Base-by-base conservation (phyloP, 305 asterid genomes). In the Fraxinus paxiana region DNA sequence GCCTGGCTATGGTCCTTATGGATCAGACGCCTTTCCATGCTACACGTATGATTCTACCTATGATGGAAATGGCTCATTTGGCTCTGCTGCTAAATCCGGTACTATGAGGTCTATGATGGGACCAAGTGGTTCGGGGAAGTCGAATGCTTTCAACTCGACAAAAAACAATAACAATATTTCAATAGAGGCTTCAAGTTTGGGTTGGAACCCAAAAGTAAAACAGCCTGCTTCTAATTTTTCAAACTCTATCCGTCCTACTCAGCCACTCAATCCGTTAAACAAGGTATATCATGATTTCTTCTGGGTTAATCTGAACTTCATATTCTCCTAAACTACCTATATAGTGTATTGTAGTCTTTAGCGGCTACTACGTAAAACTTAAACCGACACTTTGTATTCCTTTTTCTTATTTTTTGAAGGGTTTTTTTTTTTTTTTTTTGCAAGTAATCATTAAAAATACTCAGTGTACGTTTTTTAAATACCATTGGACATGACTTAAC, bases 1-100 rank as follows among this genome's bases (percentile, higher is more conserved):
- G 85, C 97, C 97, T 59, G 86, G 92, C 77, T 88, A 88, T 79
- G 88, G 87, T 85, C 90, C 93, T 35, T 93, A 85, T 84, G 92
- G 88, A 74, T 85, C 92, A 33, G 95, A 91, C 15, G 76, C 91
- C 75, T 83, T 87, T 83, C 91, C 92, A 18, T 83, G 85, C 77
- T 83, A 90, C 70, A 65, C 90, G 59, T 87, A 89, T 82, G 91
- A 87, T 76, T 75, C 86, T 2, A 70, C 86, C 30, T 88, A 82
- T 83, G 81, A 84, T 77, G 89, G 91, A 81, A 91, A 87, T 80
- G 88, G 87, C 31, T 77, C 84, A 9, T 79, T 79, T 54, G 81
- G 73, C 56, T 59, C 74, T 73, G 78, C 83, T 77, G 71, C 89
- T 65, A 88, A 81, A 82, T 71, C 88, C 18, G 87, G 88, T 38